Percentiles rank a stretch among this genome's conserved stretches.
Evolutionary conservation across 2,329 filamentous ascomycete genomes (phyloP).

Genomic region (Calonectria multiphialidica): DNA sequence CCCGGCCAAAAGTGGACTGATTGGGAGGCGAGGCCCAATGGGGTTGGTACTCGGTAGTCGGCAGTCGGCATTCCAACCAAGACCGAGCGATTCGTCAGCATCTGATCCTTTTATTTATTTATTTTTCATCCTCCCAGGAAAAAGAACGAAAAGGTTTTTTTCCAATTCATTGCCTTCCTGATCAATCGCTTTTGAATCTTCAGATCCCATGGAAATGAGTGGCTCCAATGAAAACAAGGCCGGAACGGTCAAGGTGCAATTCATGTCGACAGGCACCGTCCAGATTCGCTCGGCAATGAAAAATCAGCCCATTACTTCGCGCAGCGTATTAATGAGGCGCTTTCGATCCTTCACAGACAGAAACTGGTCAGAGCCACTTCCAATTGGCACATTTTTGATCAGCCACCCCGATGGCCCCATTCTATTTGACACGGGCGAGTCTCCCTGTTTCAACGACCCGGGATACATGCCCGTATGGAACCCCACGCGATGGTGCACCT

Average conservation of each 20-base stretch:
- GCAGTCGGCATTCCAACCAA: not conserved
- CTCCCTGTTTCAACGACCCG: slow-evolving; percentile 12
- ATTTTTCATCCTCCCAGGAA: not conserved
- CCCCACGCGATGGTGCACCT: not conserved
- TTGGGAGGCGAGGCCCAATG: no score
- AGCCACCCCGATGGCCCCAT: slow-evolving; percentile 10
- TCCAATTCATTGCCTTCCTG: not conserved
- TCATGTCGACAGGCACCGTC: slow-evolving; percentile 10
- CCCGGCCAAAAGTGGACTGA: no score
- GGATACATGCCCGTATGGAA: slow-evolving; percentile 13
- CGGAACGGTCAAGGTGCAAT: not conserved
- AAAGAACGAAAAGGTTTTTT: not conserved
- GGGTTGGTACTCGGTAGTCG: not conserved
- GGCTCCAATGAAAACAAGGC: no score
- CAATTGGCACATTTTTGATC: slow-evolving; percentile 19
- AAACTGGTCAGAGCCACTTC: slow-evolving; percentile 10
- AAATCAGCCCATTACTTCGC: not conserved
- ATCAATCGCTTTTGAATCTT: not conserved
- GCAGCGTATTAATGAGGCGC: not conserved
- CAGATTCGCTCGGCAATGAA: slow-evolving; percentile 7
- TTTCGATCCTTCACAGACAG: slow-evolving; percentile 14
- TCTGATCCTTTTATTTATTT: not conserved
- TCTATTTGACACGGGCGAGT: slow-evolving; percentile 21
- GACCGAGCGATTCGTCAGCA: no score
- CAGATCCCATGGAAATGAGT: not conserved